These are phyloP conservation scores for Collybia mongolica DNA, from an alignment of 768 basidiomycete genomes.

Conservation along the genomic window DNA sequence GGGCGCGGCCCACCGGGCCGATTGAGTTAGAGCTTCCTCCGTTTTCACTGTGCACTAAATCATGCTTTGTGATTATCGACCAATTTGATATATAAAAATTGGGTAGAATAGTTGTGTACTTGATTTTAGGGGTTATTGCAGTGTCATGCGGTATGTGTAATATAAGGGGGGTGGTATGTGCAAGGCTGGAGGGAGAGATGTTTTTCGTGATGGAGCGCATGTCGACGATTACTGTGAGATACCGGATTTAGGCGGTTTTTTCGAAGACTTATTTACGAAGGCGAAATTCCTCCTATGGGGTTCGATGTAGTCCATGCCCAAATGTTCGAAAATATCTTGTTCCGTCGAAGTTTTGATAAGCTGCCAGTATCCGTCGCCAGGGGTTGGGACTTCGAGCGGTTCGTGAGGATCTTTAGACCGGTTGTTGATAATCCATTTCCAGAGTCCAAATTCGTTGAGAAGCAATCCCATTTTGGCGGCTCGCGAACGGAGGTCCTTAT, in stretches of 20 bases:
- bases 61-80: too few species aligned
- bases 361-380: slow-evolving; percentile 41
- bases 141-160: too few species aligned
- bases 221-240: too few species aligned
- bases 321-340: slow-evolving; percentile 39
- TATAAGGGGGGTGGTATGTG: too few species aligned
- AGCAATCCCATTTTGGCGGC: slow-evolving; percentile 46
- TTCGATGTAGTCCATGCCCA: slow-evolving; percentile 41
- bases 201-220: too few species aligned
- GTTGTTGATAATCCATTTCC: slow-evolving; percentile 43
- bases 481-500: slow-evolving; percentile 34
- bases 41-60: too few species aligned
- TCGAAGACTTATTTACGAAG: background rate
- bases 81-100: too few species aligned
- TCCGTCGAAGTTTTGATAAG: slow-evolving; percentile 42
- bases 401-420: slow-evolving; percentile 1
- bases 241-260: background rate
- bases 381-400: slow-evolving; percentile 1
- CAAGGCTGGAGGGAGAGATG: too few species aligned
- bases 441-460: slow-evolving; percentile 64
- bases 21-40: too few species aligned
- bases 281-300: slow-evolving; percentile 38
- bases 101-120: too few species aligned
- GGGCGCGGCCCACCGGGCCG: too few species aligned
- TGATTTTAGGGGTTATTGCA: too few species aligned